Conservation (phyloP, 148 eudicot genomes). For the Heliamphora exappendiculata region DNA sequence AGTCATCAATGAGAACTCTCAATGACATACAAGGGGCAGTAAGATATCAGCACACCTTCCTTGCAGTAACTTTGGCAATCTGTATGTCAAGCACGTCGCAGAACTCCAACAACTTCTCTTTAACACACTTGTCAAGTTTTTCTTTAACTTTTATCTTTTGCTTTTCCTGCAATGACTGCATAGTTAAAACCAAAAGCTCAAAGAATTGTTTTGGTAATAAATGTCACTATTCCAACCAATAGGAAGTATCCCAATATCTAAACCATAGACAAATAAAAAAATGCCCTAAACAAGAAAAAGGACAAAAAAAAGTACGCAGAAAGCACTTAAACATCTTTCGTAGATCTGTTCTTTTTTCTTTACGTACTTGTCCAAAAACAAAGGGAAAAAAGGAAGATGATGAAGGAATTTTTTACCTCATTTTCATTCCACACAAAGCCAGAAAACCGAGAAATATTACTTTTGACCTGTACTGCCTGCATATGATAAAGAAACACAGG, state of each 20-base stretch:
- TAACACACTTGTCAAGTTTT: slow-evolving; percentile 72
- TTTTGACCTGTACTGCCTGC: slow-evolving; percentile 79
- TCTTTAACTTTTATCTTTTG: slow-evolving; percentile 79
- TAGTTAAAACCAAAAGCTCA: not conserved
- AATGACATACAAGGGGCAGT: not conserved
- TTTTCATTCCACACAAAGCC: slow-evolving; percentile 88
- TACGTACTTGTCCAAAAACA: no score
- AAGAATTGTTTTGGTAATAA: not conserved
- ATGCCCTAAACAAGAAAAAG: not conserved
- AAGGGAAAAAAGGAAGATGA: no score
- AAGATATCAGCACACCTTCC: slow-evolving; percentile 55
- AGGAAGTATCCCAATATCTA: not conserved
- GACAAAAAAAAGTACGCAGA: not conserved
- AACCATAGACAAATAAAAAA: not conserved
- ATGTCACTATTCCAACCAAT: not conserved
- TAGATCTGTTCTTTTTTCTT: no score
- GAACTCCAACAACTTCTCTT: slow-evolving; percentile 73
- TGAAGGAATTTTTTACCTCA: slow-evolving; percentile 59
- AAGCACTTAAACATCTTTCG: not conserved
- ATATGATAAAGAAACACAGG: slow-evolving; percentile 5
- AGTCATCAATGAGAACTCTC: not conserved
- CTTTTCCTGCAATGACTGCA: slow-evolving; percentile 59
- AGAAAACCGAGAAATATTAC: slow-evolving; percentile 73
- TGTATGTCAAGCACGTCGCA: slow-evolving; percentile 87
- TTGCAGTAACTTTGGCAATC: slow-evolving; percentile 45